Percentiles rank a stretch among this genome's conserved stretches.
Evolutionary conservation across 1,284 basidiomycete species (phyloP).

Genomic region (Taiwanofungus camphoratus): DNA sequence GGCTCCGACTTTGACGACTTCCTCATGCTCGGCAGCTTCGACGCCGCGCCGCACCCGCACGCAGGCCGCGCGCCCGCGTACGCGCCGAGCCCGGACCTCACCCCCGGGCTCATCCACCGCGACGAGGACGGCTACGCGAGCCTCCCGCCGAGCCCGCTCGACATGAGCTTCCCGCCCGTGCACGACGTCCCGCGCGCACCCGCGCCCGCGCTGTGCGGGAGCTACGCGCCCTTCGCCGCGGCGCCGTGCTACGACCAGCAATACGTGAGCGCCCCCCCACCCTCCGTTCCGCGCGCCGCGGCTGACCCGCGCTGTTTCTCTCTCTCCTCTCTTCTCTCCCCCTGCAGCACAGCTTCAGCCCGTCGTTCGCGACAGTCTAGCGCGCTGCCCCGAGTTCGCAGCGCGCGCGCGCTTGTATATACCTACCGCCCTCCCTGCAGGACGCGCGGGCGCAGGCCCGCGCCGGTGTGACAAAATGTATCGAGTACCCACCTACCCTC

Average conservation of each 20-base stretch:
- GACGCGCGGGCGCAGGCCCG: too few relatives aligned
- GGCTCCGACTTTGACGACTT: constrained; percentile 11
- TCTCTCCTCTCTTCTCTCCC: too few relatives aligned
- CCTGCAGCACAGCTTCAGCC: too few relatives aligned
- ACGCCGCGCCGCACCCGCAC: constrained; percentile 7
- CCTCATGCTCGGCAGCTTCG: constrained; percentile 3
- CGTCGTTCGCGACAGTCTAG: too few relatives aligned
- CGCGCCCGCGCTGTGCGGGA: not conserved
- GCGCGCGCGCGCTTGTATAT: too few relatives aligned
- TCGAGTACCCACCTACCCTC: too few relatives aligned
- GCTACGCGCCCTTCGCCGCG: not conserved
- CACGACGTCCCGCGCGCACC: not conserved
- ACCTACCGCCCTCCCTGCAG: too few relatives aligned
- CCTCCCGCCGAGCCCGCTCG: constrained; percentile 27
- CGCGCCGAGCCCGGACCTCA: constrained; percentile 7
- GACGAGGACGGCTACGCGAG: constrained; percentile 27
- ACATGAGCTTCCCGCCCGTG: constrained; percentile 17
- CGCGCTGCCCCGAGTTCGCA: too few relatives aligned
- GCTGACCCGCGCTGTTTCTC: too few relatives aligned
- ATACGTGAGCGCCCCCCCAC: too few relatives aligned
- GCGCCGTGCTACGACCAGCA: not conserved
- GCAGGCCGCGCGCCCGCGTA: constrained; percentile 6
- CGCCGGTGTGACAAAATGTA: too few relatives aligned
- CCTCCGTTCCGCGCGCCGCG: too few relatives aligned
- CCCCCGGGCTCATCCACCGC: constrained; percentile 22